Percentiles rank a stretch among this genome's conserved stretches.
Evolutionary conservation across 1,139 yeast genomes (phyloP).

Genomic region (Pichia sp.): DNA sequence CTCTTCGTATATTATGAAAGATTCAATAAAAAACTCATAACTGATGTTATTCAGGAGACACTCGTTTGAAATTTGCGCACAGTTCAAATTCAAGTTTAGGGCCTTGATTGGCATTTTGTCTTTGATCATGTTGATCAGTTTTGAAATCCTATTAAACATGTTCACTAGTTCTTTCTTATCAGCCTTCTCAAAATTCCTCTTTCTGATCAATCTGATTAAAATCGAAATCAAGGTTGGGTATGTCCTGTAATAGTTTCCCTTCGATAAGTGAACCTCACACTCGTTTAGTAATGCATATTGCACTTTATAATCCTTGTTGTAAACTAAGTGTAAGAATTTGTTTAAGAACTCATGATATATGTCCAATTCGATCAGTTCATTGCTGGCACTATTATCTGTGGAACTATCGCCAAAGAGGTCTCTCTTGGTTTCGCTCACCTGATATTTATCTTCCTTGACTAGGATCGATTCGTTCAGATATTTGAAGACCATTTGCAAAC

Average conservation of each 20-base stretch:
- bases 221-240: conserved; percentile 70
- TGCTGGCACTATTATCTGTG: conserved; percentile 31
- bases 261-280: conserved; percentile 45
- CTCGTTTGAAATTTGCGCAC: conserved; percentile 75
- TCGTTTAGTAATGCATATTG: conserved; percentile 52
- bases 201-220: conserved; percentile 56
- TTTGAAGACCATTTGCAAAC: conserved; percentile 44
- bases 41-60: conserved; percentile 57
- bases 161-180: conserved; percentile 36
- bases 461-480: conserved; percentile 31
- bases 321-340: conserved; percentile 61
- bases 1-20: conserved; percentile 86
- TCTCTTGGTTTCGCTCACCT: conserved; percentile 13
- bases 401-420: conserved; percentile 32
- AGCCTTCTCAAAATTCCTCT: conserved; percentile 36
- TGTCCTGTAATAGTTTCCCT: conserved; percentile 54
- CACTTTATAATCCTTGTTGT: conserved; percentile 45
- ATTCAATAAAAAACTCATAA: conserved; percentile 88
- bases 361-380: conserved; percentile 22
- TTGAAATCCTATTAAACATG: conserved; percentile 70
- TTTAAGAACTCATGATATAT: conserved; percentile 61
- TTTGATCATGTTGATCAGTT: conserved; percentile 60
- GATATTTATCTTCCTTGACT: conserved; percentile 12
- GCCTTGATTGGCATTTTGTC: conserved; percentile 26
- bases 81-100: conserved; percentile 47